Base-by-base conservation (phyloP, 2,329 filamentous ascomycete genomes). In the Neoarthrinium moseri region DNA sequence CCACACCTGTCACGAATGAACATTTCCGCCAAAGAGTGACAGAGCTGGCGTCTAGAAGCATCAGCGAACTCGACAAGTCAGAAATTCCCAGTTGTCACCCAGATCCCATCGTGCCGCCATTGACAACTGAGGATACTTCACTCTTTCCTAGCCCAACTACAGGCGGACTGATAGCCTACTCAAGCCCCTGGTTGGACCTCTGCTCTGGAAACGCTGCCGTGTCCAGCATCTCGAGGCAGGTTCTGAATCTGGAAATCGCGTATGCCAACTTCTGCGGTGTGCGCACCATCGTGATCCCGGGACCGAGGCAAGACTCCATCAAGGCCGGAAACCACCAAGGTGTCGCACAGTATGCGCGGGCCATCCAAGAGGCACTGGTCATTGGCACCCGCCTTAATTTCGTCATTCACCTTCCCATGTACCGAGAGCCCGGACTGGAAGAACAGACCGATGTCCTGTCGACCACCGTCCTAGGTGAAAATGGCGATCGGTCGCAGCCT, bases 231-330 rank as follows among this genome's bases (percentile, higher is more conserved):
- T 96, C 92, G 27, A 83, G 89, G 35, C 92, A 96, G 68, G 87
- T 95, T 6, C 74, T 99, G 52, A 91, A 91, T 62, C 77, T 96
- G 30, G 94, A 99, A 64, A 80, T 97, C 38, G 88, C 90, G 39
- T 99, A 96, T 69, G 94, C 95, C 52, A 91, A 90, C 51, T 99
- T 97, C 69, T 96, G 91, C 60, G 95, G 95, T 27, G 80, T 94
- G 38, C 83, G 84, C 46, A 95, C 87, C 66, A 77, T 97, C 48
- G 73, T 97, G 41, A 75, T 99, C 23, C 84, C 86, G 2, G 91
- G 91, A 0, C 94, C 94, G 3, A 79, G 80, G 52, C 70, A 81
- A 12, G 80, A 86, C 53, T 75, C 81, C 47, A 75, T 77, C 47
- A 75, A 74, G 45, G 63, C 73, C 49, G 66, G 70, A 12, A 72